phyloP scores from a whole-genome alignment of 2,329 filamentous ascomycete genomes.

The Cercospora nicotianae region DNA sequence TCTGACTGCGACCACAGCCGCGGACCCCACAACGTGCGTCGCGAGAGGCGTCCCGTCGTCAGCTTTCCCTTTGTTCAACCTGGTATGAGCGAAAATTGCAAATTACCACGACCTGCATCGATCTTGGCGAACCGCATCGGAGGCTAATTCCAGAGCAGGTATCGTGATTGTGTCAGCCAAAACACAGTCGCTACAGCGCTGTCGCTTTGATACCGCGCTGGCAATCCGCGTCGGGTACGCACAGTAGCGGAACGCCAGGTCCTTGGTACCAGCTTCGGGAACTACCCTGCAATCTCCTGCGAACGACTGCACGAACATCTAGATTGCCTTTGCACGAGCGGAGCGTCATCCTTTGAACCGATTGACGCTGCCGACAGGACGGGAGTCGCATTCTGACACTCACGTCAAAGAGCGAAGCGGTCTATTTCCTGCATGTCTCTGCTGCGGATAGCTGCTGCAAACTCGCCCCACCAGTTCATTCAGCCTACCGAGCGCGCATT shows the following conservation, averaged over 20 bases:
- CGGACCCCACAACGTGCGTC: conserved; percentile 23
- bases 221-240: conserved; percentile 33
- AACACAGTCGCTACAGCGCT: conserved; percentile 34
- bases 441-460: conserved; percentile 37
- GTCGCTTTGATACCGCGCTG: conserved; percentile 33
- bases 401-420: conserved; percentile 32
- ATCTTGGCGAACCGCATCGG: conserved; percentile 22
- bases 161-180: conserved; percentile 27
- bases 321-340: conserved; percentile 26
- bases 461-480: conserved; percentile 29
- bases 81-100: conserved; percentile 29
- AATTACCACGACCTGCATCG: conserved; percentile 23
- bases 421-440: conserved; percentile 37
- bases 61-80: conserved; percentile 29
- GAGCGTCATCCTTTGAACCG: conserved; percentile 28
- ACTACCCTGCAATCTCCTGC: conserved; percentile 42
- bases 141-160: conserved; percentile 28
- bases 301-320: conserved; percentile 38
- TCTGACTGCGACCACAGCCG: conserved; percentile 31
- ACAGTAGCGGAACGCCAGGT: conserved; percentile 38
- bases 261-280: conserved; percentile 35
- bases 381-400: conserved; percentile 30
- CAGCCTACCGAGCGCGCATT: conserved; percentile 24
- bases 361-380: conserved; percentile 23
- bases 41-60: conserved; percentile 26